Evolutionary conservation across 2,329 filamentous ascomycete species (phyloP), one percentile per base, ranked within the genome.

Genomic region (Akanthomyces lecanii): DNA sequence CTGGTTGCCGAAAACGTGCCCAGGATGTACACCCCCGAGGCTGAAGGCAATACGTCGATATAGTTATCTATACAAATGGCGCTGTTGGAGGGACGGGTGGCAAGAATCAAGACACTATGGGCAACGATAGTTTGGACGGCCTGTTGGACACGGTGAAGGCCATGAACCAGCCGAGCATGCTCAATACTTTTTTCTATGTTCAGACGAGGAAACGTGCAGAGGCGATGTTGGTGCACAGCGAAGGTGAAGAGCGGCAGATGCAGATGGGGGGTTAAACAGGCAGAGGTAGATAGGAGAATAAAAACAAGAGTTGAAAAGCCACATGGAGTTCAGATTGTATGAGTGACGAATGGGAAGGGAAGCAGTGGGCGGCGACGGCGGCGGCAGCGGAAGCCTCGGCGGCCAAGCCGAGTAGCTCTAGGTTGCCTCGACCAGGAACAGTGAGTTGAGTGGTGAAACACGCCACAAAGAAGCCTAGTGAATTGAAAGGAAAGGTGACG

Each of bases 131-230:
- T 38, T 47, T 48, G 33, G 40, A 53, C 50, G 18, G 59, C 21
- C 51, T 61, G 50, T 54, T 55, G 59, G 59, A 61, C 59, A 61
- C 12, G 59, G 42, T 55, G 40, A 42, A 55, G 59, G 50, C 23
- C 51, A 54, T 50, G 59, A 21, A 40, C 59, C 18, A 7, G 25
- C 56, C 36, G 51, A 38, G 40, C 59, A 50, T 23, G 30, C 23
- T 54, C 51, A 40, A 52, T 4, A 44, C 38, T 48, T 48, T 57
- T 58, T 48, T 25, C 18, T 61, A 53, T 61, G 33, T 53, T 61
- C 21, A 40, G n/a, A 25, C 21, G 48, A 44, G 48, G 42, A 23
- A 48, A 45, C 12, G 48, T 7, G 25, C 14, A 36, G 47, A 23
- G 25, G 38, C 28, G 57, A 23, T 38, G 47, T 42, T 16, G 36